phyloP scores from a whole-genome alignment of 2,329 filamentous ascomycete species.

The Pyrenochaeta sp. region DNA sequence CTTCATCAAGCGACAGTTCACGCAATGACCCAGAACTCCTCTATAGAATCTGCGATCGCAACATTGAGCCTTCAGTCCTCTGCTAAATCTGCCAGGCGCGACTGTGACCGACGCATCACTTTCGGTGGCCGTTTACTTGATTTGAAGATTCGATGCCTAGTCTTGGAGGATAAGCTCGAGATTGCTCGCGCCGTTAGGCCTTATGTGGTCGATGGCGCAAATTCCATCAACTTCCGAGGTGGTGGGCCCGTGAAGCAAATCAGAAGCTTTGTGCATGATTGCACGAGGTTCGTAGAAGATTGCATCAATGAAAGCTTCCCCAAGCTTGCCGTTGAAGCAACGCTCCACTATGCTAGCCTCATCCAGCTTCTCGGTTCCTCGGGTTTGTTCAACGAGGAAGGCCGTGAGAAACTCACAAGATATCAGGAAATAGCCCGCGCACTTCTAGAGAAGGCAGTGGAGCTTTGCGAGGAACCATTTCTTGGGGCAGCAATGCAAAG shows the following conservation, averaged over 20 bases:
- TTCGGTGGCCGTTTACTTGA: slow-evolving; percentile 36
- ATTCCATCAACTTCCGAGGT: slow-evolving; percentile 18
- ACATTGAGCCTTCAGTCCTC: slow-evolving; percentile 23
- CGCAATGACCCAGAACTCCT: slow-evolving; percentile 9
- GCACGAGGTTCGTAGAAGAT: slow-evolving; percentile 39
- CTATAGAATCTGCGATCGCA: slow-evolving; percentile 27
- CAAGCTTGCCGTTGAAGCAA: slow-evolving; percentile 49
- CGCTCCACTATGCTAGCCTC: slow-evolving; percentile 44
- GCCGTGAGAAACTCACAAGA: slow-evolving; percentile 14
- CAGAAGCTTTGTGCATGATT: slow-evolving; percentile 33
- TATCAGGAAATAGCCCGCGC: slow-evolving; percentile 28
- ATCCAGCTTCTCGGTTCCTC: slow-evolving; percentile 33
- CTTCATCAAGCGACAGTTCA: slow-evolving; percentile 50
- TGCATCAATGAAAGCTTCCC: slow-evolving; percentile 45
- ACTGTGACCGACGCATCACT: slow-evolving; percentile 42
- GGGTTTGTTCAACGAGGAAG: slow-evolving; percentile 7
- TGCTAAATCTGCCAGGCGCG: slow-evolving; percentile 18
- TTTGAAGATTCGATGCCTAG: slow-evolving; percentile 37
- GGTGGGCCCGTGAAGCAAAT: slow-evolving; percentile 11
- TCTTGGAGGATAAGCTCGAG: slow-evolving; percentile 43
- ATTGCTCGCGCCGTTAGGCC: slow-evolving; percentile 14
- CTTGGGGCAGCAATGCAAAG: slow-evolving; percentile 33
- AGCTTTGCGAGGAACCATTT: slow-evolving; percentile 47
- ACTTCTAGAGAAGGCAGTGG: slow-evolving; percentile 38
- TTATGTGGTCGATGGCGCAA: not conserved